Base-by-base conservation (phyloP, 306 rosid species). In the Astragalus glycyphyllos region DNA sequence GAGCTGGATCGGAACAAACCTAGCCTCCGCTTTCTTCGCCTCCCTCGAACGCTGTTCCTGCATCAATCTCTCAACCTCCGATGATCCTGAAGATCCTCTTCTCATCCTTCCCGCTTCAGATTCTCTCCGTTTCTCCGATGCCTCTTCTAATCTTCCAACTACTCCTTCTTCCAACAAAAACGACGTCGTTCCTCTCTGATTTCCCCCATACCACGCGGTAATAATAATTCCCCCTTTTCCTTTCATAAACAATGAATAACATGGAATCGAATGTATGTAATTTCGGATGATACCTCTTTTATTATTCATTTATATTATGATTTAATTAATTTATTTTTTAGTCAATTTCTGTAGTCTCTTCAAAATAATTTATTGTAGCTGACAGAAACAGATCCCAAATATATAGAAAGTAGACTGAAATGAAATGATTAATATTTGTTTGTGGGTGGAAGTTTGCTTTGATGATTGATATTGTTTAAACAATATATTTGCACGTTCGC, bases 21-120 rank as follows among this genome's bases (percentile, higher is more conserved):
- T 87, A 0, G 90, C 92, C 2, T 53, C 86, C 0, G 92, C 85
- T 31, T 87, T 89, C 89, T 83, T 87, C 74, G 76, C 89, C 20
- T 87, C 96, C 47, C 72, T 89, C 7, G 92, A 85, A 29, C 88
- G 90, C 2, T 89, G 83, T 67, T 87, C 87, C 38, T 87, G 89
- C 68, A 80, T 89, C 77, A 81, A 85, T 12, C 86, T 89, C 65
- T 83, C 83, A 73, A 87, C 88, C 76, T 14, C 77, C 44, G 90
- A 84, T 5, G 83, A 81, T 16, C 12, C 31, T 1, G 76, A 72
- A 6, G 83, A 75, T 29, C 40, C 61, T 5, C 65, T 66, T 16
- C 63, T 69, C 31, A 14, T 81, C 41, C 29, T 68, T 34, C 45
- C 86, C 46, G 23, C 83, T 58, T 26, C 65, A 51, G 76, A 53